phyloP scores from a whole-genome alignment of 1,284 basidiomycete genomes.

The Sparassis latifolia region DNA sequence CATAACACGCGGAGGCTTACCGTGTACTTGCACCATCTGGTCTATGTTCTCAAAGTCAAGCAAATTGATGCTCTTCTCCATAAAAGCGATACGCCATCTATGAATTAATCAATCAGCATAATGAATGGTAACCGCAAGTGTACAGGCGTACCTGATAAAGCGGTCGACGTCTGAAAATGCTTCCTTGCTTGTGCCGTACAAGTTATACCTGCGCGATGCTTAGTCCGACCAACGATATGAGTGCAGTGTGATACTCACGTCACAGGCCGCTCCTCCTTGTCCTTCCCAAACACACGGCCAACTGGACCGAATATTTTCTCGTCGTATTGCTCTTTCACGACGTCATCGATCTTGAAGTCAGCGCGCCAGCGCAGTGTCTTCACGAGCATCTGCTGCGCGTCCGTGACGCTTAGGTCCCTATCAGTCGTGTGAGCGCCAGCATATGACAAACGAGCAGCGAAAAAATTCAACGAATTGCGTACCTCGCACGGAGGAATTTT shows the following conservation, averaged over 20 bases:
- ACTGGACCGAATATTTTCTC: constrained; percentile 53
- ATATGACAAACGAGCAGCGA: not conserved
- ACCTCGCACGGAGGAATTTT: constrained; percentile 77
- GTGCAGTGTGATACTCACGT: constrained; percentile 34
- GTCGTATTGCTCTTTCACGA: constrained; percentile 57
- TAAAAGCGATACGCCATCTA: constrained; percentile 72
- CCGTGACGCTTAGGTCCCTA: constrained; percentile 49
- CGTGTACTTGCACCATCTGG: constrained; percentile 71
- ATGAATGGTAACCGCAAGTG: not conserved
- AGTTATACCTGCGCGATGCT: constrained; percentile 49
- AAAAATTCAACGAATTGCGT: constrained; percentile 6
- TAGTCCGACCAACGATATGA: too few relatives aligned
- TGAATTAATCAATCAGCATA: not conserved
- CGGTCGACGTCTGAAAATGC: constrained; percentile 67
- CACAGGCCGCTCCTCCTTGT: constrained; percentile 62
- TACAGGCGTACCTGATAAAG: constrained; percentile 51
- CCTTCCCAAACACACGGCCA: constrained; percentile 59
- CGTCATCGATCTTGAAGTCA: constrained; percentile 58
- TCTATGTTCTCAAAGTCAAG: constrained; percentile 71
- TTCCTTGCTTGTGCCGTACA: constrained; percentile 66
- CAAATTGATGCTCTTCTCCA: constrained; percentile 57
- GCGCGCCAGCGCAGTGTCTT: constrained; percentile 68
- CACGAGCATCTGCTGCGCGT: constrained; percentile 59
- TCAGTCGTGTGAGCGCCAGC: not conserved
- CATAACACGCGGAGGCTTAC: constrained; percentile 25